phyloP scores from a whole-genome alignment of 2,329 filamentous ascomycete species.

The Diplodia seriata region DNA sequence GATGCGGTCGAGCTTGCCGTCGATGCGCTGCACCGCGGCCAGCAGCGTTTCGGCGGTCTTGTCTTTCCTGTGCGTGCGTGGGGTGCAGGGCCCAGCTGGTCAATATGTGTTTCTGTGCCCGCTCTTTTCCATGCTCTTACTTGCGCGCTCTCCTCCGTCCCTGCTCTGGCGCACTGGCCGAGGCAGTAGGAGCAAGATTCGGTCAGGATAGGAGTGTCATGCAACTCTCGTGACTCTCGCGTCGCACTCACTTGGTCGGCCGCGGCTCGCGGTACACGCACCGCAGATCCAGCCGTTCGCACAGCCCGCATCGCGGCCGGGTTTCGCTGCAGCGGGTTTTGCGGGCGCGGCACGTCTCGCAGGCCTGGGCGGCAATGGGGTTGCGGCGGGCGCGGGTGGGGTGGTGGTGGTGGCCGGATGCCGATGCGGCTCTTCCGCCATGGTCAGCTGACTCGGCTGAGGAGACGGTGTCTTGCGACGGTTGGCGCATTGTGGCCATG shows the following conservation, averaged over 20 bases:
- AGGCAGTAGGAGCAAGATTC: neutral
- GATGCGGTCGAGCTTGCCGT: constrained; percentile 16
- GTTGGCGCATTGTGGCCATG: neutral
- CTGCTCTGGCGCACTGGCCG: neutral
- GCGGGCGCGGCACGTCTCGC: constrained; percentile 65
- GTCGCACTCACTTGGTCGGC: constrained; percentile 64
- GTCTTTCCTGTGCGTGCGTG: neutral
- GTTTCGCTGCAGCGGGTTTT: constrained; percentile 71
- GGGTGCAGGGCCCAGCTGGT: neutral
- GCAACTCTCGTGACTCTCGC: too few relatives aligned
- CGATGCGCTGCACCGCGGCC: neutral
- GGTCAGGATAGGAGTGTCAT: neutral
- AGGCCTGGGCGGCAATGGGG: constrained; percentile 62
- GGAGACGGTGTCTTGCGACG: neutral
- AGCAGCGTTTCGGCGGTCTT: neutral
- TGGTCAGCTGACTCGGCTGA: neutral
- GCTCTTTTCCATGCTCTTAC: neutral
- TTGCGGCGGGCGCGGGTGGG: constrained; percentile 39
- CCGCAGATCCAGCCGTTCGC: constrained; percentile 63
- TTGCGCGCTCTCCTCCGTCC: neutral
- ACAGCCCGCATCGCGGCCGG: constrained; percentile 67
- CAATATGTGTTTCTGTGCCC: neutral
- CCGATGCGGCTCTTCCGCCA: neutral
- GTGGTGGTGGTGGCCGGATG: neutral
- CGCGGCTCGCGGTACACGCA: constrained; percentile 67